Conservation (phyloP, 2,329 filamentous ascomycete genomes). For the Ambrosiella xylebori region DNA sequence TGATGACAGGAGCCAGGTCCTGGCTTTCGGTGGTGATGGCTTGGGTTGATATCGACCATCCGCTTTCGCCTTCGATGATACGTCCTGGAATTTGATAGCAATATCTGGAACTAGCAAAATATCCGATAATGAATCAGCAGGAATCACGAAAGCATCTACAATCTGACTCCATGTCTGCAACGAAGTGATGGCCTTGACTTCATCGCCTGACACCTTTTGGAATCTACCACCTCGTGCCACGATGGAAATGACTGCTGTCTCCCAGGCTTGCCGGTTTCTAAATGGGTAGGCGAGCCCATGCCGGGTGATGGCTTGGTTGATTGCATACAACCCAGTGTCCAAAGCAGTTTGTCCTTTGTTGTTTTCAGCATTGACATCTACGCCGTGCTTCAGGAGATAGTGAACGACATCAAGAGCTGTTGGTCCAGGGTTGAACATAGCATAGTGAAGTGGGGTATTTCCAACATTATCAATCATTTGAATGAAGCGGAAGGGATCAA, state of each 20-base stretch:
- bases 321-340: conserved; percentile 2
- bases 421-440: neutral
- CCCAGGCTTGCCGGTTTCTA: neutral
- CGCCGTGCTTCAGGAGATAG: neutral
- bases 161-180: neutral
- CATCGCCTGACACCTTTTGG: neutral
- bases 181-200: neutral
- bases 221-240: conserved; percentile 5
- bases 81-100: too few relatives aligned
- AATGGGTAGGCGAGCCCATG: neutral
- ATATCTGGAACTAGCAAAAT: too few relatives aligned
- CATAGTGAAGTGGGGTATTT: conserved; percentile 1
- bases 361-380: neutral
- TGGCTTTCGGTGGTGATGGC: too few relatives aligned
- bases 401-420: neutral
- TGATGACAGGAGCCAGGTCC: too few relatives aligned
- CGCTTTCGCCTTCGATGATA: too few relatives aligned
- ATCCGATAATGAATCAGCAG: neutral
- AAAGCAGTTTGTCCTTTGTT: conserved; percentile 5
- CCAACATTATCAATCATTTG: neutral
- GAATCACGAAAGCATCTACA: neutral
- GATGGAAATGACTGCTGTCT: neutral
- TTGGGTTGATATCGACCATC: too few relatives aligned
- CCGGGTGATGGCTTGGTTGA: neutral
- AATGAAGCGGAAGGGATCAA: neutral